phyloP scores from a whole-genome alignment of 2,329 filamentous ascomycete species.

The Fusarium graminum region DNA sequence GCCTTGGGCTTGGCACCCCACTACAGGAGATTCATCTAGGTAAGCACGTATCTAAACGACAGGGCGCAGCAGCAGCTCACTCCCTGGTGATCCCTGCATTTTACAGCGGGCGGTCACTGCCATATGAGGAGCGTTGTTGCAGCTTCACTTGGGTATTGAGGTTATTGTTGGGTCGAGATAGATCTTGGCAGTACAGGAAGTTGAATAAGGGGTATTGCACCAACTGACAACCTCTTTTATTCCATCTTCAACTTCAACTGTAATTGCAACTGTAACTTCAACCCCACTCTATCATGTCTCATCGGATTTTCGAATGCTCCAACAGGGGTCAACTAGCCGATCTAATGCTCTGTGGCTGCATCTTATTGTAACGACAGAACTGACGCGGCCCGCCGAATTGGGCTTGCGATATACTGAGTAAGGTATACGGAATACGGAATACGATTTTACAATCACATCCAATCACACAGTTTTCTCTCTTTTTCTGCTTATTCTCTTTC shows the following conservation, averaged over 20 bases:
- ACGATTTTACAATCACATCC: constrained; percentile 7
- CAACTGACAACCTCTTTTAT: background rate
- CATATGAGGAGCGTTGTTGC: too few species aligned
- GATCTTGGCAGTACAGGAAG: too few species aligned
- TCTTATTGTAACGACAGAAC: constrained; percentile 18
- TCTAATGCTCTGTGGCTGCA: constrained; percentile 8
- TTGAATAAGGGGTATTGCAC: background rate
- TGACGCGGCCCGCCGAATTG: constrained; percentile 14
- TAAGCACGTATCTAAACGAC: background rate
- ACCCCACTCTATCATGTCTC: background rate
- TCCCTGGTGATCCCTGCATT: background rate
- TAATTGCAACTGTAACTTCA: background rate
- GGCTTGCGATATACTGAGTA: constrained; percentile 6
- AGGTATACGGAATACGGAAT: constrained; percentile 19
- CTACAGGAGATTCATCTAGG: background rate
- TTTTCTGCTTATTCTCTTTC: background rate
- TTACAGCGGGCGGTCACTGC: background rate
- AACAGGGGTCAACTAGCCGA: constrained; percentile 2
- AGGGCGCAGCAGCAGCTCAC: background rate
- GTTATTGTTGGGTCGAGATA: background rate
- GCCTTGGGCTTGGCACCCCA: background rate
- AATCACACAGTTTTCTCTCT: background rate
- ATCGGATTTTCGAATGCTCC: background rate
- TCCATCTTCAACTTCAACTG: background rate
- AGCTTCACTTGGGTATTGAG: too few species aligned